phyloP scores from a whole-genome alignment of 495 filamentous ascomycete species.

The Parathielavia hyrcaniae region DNA sequence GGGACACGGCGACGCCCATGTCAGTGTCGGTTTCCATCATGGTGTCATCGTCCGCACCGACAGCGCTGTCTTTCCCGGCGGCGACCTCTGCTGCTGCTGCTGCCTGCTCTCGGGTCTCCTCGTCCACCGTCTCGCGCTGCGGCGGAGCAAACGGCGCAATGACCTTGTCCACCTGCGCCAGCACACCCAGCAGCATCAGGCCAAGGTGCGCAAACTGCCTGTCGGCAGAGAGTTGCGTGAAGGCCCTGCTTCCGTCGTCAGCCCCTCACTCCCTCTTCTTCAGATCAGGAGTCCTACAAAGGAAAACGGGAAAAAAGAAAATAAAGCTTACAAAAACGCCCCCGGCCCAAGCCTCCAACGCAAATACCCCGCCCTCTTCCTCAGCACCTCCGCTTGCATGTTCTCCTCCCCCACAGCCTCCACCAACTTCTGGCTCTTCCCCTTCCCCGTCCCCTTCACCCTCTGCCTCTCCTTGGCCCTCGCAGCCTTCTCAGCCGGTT shows the following conservation, averaged over 20 bases:
- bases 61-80: not conserved
- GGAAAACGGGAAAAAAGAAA: conserved; percentile 11
- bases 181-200: conserved; percentile 59
- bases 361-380: conserved; percentile 18
- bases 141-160: conserved; percentile 29
- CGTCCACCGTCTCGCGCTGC: conserved; percentile 5
- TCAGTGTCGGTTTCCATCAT: conserved; percentile 7
- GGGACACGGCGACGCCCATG: conserved; percentile 22
- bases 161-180: conserved; percentile 53
- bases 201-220: conserved; percentile 73
- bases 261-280: not conserved
- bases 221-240: conserved; percentile 64
- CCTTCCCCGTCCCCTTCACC: conserved; percentile 21
- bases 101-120: conserved; percentile 8
- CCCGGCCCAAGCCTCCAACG: conserved; percentile 25
- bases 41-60: not conserved
- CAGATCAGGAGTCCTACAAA: not conserved
- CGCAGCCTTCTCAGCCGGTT: conserved; percentile 6
- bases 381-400: conserved; percentile 16
- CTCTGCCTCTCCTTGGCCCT: conserved; percentile 7
- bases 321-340: conserved; percentile 30
- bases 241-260: conserved; percentile 40
- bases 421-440: conserved; percentile 29
- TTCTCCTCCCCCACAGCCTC: conserved; percentile 2
- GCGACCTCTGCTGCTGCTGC: not conserved